Percentiles rank a stretch among this genome's conserved stretches.
Evolutionary conservation across 2,329 filamentous ascomycete genomes (phyloP).

Genomic region (Magnaporthales sp.): DNA sequence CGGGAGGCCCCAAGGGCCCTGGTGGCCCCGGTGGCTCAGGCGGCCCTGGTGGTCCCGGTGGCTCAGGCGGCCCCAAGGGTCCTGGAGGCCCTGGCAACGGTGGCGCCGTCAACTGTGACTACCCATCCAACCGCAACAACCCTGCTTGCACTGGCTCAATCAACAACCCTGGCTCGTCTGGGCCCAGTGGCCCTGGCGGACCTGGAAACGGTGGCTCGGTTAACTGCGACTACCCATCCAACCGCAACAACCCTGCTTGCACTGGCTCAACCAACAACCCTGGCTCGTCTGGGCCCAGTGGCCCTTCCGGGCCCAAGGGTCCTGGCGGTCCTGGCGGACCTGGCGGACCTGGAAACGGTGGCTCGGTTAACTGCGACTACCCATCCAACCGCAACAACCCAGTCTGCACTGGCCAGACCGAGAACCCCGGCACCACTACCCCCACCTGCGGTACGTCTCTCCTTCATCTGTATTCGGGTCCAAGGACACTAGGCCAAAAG

Average conservation of each 20-base stretch:
- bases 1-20: background rate
- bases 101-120: background rate
- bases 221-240: background rate
- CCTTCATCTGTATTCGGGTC: background rate
- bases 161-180: background rate
- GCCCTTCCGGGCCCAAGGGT: background rate
- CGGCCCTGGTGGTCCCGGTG: background rate
- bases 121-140: constrained; percentile 1
- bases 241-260: background rate
- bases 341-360: background rate
- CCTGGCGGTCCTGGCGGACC: background rate
- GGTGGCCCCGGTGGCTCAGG: background rate
- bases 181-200: background rate
- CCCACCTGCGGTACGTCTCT: background rate
- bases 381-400: constrained; percentile 1
- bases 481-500: background rate
- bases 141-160: background rate
- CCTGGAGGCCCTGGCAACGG: background rate
- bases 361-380: constrained; percentile 1
- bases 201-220: background rate
- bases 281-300: background rate
- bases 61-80: background rate
- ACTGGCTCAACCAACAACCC: background rate
- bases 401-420: background rate
- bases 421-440: background rate